A percentile compares a stretch with the other conserved stretches of the same genome.
Evolutionary conservation across 1,284 basidiomycete species (phyloP).

Genomic region (Heimioporus retisporus): DNA sequence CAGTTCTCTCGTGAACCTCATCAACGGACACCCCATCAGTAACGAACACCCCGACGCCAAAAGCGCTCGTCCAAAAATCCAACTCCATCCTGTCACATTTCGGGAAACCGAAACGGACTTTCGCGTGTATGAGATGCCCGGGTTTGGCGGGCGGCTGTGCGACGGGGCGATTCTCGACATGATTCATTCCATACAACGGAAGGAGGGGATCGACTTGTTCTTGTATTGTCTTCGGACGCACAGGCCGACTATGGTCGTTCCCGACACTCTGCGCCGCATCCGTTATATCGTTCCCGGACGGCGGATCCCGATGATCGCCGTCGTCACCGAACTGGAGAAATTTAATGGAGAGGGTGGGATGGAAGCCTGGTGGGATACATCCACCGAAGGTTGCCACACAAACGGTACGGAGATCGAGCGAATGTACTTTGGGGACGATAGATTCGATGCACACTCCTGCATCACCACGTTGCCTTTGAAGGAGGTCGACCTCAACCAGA

Average conservation of each 20-base stretch:
- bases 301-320: constrained; percentile 34
- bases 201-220: constrained; percentile 30
- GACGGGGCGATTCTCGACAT: constrained; percentile 24
- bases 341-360: constrained; percentile 29
- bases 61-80: not conserved
- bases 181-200: constrained; percentile 27
- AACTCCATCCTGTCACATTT: constrained; percentile 2
- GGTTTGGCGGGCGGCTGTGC: constrained; percentile 20
- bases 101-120: constrained; percentile 14
- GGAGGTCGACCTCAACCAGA: constrained; percentile 20
- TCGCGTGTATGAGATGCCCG: constrained; percentile 32
- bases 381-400: constrained; percentile 7
- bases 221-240: constrained; percentile 35
- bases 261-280: constrained; percentile 20
- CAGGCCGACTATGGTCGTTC: constrained; percentile 26
- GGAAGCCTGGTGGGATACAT: constrained; percentile 40
- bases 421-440: constrained; percentile 15
- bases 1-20: constrained; percentile 40
- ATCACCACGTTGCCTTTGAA: constrained; percentile 36
- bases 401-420: constrained; percentile 33
- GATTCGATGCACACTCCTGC: constrained; percentile 39
- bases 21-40: constrained; percentile 29
- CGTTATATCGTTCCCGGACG: constrained; percentile 4
- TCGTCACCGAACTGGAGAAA: constrained; percentile 41
- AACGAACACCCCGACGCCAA: constrained; percentile 22